Evolutionary conservation across 176 grass and related monocot genomes (phyloP).

Genomic region (Carex pumila): DNA sequence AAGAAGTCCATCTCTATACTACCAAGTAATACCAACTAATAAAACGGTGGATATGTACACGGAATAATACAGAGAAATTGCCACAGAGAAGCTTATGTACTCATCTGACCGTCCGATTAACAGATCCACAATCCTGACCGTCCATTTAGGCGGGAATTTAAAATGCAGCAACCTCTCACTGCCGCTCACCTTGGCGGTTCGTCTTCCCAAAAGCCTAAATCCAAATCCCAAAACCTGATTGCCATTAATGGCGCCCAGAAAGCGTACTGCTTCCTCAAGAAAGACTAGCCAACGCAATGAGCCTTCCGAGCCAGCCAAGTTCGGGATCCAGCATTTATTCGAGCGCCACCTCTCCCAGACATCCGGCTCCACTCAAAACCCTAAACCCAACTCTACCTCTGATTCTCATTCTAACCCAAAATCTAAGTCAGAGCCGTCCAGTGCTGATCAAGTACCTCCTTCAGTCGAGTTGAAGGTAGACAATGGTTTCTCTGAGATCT

Average conservation of each 20-base stretch:
- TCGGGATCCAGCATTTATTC: constrained; percentile 91
- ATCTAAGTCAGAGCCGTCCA: not conserved
- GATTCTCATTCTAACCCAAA: constrained; percentile 10
- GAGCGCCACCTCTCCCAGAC: constrained; percentile 84
- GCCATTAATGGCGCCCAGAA: constrained; percentile 56
- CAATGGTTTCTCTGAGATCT: constrained; percentile 41
- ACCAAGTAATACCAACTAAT: too few relatives aligned
- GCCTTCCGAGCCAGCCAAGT: constrained; percentile 69
- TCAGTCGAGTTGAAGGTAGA: not conserved
- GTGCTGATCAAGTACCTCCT: constrained; percentile 5
- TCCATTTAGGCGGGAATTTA: constrained; percentile 9
- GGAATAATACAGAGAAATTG: not conserved
- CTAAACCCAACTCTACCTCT: constrained; percentile 13
- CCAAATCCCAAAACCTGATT: constrained; percentile 14
- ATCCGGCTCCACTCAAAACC: constrained; percentile 26
- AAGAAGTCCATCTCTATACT: not conserved
- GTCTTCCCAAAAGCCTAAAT: not conserved
- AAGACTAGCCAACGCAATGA: constrained; percentile 46
- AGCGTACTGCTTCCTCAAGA: constrained; percentile 46
- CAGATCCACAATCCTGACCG: not conserved
- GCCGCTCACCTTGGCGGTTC: not conserved
- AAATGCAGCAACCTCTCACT: not conserved
- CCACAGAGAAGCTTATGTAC: not conserved
- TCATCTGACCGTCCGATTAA: constrained; percentile 3
- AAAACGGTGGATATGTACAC: not conserved